Base-by-base conservation (phyloP, 768 basidiomycete species). In the Mycena maculata region DNA sequence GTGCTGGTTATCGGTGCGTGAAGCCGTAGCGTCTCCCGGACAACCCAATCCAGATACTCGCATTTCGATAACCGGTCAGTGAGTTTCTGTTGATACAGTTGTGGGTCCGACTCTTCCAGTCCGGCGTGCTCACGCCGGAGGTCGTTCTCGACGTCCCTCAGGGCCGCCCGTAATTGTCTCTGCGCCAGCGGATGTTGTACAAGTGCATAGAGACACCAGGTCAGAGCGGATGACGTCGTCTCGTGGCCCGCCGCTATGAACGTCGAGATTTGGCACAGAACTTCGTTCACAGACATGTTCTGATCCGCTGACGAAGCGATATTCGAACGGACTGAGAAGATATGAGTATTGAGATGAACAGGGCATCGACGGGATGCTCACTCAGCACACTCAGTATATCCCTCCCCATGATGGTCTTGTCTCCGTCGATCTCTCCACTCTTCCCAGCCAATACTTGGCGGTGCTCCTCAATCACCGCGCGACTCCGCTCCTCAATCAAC, bases 181-280 rank as follows among this genome's bases (percentile, higher is more conserved):
- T 91, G 90, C n/a, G 77, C 75, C 3, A 74, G 75, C 0, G 83
- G 84, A 50, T 84, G 73, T 60, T 81, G 67, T 12, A 74, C 73
- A 59, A 92, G 83, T 45, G 85, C 83, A 73, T 88, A 89, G 3
- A 92, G 79, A 60, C 85, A 85, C 89, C 89, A 92, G 9, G 87
- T 82, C 18, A 91, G 78, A 4, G 88, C 86, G 8, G 82, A 82
- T 0, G 87, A 81, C 20, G 85, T 85, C 1, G 89, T 89, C 74
- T 91, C 90, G 77, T 92, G 86, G 13, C 90, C 90, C 6, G 88
- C 87, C 16, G 86, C 82, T 31, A 91, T 80, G 73, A 91, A 90
- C 0, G 88, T 90, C 13, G 86, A 84, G 66, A 90, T 90, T 69
- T 90, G 90, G 69, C 82, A 87, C 25, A 88, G 77, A 2, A 87